Evolutionary conservation across 2,329 filamentous ascomycete genomes (phyloP), one percentile per base, ranked within the genome.

Genomic region (Beauveria brongniartii): DNA sequence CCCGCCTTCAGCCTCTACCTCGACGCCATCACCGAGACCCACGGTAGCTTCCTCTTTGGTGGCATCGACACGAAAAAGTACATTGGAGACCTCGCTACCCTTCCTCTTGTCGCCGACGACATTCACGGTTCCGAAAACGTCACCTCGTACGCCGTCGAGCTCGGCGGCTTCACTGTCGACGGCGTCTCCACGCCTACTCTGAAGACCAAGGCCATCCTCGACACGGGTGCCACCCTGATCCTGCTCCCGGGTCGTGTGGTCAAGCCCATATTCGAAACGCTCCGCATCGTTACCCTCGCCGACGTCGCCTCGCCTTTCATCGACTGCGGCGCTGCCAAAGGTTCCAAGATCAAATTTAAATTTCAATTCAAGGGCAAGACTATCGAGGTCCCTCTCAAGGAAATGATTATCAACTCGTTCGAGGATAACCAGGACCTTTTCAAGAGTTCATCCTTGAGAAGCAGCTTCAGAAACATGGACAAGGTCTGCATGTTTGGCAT

Each of bases 41-140:
- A 81, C 3, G 90, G 90, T 55, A 86, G 77, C 65, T 86, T 93
- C 62, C 79, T 93, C 10, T 94, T 94, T 66, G 90, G 90, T 50
- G 90, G 88, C 54, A 85, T 93, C 65, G 89, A 94, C 71, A 87
- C 83, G 0, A 80, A 81, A 63, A 92, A 92, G 71, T 93, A 86
- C 74, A 70, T 77, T 3, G 89, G 87, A 59, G 73, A 81, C 46
- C 67, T 74, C 46, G 64, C 65, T 16, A 69, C 67, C 46, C 63
- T 78, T 24, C 68, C 72, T 5, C 83, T 92, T 63, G 74, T 85
- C 62, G 48, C 66, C 22, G 65, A 66, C 9, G 70, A 75, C n/a
- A 73, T 74, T 57, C 71, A 79, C 57, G 68, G 72, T 63, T 80
- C 76, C 70, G 64, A 66, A 44, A 73, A 76, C 56, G 68, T 80